Conservation (phyloP, 257 asterid species). For the Penstemon davidsonii region DNA sequence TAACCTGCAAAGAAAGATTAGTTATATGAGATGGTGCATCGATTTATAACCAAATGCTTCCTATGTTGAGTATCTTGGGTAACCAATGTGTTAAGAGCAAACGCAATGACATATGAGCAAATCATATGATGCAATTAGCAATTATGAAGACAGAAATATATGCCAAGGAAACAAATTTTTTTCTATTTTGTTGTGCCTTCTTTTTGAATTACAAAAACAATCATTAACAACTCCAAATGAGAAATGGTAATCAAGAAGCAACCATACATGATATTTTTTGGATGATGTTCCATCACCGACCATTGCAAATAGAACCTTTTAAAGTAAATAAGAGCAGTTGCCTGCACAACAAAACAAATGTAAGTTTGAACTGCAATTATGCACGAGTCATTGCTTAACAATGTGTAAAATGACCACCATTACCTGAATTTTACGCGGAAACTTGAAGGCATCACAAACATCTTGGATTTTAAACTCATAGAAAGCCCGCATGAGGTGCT, state of each 20-base stretch:
- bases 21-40: slow-evolving; percentile 4
- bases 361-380: slow-evolving; percentile 25
- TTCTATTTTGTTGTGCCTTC: not conserved
- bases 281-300: slow-evolving; percentile 99
- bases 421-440: slow-evolving; percentile 97
- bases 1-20: slow-evolving; percentile 55
- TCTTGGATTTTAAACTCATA: slow-evolving; percentile 96
- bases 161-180: not conserved
- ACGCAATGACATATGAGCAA: not conserved
- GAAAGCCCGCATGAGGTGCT: slow-evolving; percentile 78
- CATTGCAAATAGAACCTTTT: slow-evolving; percentile 94
- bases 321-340: slow-evolving; percentile 91
- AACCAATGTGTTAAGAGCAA: not conserved
- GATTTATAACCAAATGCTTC: slow-evolving; percentile 11
- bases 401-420: slow-evolving; percentile 22
- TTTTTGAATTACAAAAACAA: slow-evolving; percentile 5
- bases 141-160: not conserved
- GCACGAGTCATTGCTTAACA: slow-evolving; percentile 13
- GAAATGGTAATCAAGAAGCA: slow-evolving; percentile 28
- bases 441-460: slow-evolving; percentile 94
- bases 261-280: slow-evolving; percentile 84
- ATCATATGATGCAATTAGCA: slow-evolving; percentile 7
- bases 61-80: not conserved
- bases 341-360: slow-evolving; percentile 55
- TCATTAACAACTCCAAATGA: slow-evolving; percentile 13